phyloP scores from a whole-genome alignment of 345 rosid genomes.

The Pelargonium nanum region DNA sequence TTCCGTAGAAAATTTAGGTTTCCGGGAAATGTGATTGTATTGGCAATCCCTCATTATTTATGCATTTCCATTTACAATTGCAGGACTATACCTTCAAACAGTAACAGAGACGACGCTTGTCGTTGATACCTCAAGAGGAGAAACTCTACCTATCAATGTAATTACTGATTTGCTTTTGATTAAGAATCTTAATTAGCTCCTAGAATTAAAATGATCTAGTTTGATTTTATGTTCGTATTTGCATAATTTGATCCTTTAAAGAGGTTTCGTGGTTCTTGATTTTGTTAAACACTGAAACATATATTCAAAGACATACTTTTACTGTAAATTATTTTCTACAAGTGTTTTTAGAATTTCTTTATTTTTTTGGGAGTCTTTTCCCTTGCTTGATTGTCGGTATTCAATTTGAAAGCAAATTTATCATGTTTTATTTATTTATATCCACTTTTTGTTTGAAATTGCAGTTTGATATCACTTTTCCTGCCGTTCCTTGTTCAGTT shows the following conservation, averaged over 20 bases:
- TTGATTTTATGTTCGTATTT: neutral
- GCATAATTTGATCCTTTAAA: neutral
- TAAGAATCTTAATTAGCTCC: too few species aligned
- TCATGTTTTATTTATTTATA: neutral
- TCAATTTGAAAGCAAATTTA: too few species aligned
- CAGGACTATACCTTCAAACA: constrained; percentile 47
- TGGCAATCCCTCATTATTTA: neutral
- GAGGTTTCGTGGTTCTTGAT: neutral
- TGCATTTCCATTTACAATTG: neutral
- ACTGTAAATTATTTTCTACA: too few species aligned
- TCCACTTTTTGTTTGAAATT: constrained; percentile 6
- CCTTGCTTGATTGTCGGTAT: too few species aligned
- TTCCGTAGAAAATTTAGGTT: neutral
- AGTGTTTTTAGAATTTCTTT: neutral
- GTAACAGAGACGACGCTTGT: constrained; percentile 47
- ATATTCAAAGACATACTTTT: too few species aligned
- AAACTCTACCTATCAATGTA: constrained; percentile 51
- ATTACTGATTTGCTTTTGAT: constrained; percentile 3
- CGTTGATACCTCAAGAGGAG: constrained; percentile 71
- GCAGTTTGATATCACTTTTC: constrained; percentile 66
- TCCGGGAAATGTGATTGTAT: neutral
- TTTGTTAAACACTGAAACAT: neutral
- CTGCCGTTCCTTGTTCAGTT: constrained; percentile 51
- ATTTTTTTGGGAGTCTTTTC: too few species aligned
- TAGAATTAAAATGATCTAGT: neutral